Percentiles rank a stretch among this genome's conserved stretches.
phyloP scores from a whole-genome alignment of 225 moss, liverwort and hornwort genomes.

The Marchantia polymorpha region DNA sequence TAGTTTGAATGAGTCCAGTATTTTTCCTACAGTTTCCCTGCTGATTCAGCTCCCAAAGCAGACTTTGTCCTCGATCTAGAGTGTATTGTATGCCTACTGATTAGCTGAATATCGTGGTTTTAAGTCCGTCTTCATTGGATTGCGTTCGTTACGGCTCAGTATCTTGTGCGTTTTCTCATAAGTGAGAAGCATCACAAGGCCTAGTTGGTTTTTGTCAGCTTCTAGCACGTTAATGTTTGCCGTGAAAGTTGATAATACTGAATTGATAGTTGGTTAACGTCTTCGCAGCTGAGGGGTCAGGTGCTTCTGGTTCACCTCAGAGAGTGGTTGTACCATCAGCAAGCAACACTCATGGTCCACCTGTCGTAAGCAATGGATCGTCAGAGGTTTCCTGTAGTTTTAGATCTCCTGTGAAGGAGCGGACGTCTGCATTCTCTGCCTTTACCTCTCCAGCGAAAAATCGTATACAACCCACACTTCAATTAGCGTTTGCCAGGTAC shows the following conservation, averaged over 20 bases:
- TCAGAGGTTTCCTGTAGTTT: constrained; percentile 55
- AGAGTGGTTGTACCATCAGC: constrained; percentile 37
- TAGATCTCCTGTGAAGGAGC: constrained; percentile 73
- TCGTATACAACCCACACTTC: constrained; percentile 72
- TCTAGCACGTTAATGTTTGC: neutral
- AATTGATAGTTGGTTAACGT: neutral
- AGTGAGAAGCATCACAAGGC: neutral
- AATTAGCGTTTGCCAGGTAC: constrained; percentile 94
- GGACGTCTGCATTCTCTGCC: constrained; percentile 83
- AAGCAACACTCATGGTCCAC: constrained; percentile 46
- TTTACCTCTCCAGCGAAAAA: constrained; percentile 74
- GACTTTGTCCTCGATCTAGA: constrained; percentile 6
- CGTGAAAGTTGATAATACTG: neutral
- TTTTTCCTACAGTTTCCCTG: neutral
- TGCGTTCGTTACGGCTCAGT: neutral
- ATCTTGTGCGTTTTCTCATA: neutral
- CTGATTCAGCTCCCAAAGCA: neutral
- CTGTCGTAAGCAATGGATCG: constrained; percentile 31
- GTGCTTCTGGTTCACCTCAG: constrained; percentile 40
- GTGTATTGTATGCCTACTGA: neutral
- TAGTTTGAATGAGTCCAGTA: constrained; percentile 4
- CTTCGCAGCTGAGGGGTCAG: constrained; percentile 48
- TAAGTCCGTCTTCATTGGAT: neutral
- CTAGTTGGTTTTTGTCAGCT: neutral
- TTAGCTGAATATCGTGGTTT: neutral